A percentile compares a stretch with the other conserved stretches of the same genome.
phyloP scores from a whole-genome alignment of 2,329 filamentous ascomycete species.

The Camillea tinctor region DNA sequence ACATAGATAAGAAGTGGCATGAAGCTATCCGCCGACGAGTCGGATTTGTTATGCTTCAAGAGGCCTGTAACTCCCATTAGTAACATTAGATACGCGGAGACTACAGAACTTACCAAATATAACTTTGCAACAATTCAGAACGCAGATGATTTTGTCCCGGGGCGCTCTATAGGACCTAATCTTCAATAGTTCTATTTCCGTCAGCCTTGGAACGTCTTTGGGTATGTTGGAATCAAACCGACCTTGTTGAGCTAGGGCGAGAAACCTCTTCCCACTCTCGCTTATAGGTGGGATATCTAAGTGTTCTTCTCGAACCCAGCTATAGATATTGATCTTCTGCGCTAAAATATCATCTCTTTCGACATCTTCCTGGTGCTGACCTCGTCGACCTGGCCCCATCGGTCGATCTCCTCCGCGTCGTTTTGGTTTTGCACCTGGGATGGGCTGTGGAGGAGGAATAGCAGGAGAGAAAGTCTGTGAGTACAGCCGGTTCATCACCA shows the following conservation, averaged over 20 bases:
- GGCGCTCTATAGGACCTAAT: conserved; percentile 97
- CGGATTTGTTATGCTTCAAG: conserved; percentile 85
- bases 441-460: conserved; percentile 76
- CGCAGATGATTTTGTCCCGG: conserved; percentile 96
- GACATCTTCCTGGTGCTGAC: conserved; percentile 97
- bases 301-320: conserved; percentile 91
- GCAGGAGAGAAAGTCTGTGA: conserved; percentile 94
- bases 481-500: conserved; percentile 98
- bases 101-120: conserved; percentile 71
- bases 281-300: conserved; percentile 85
- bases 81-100: background rate
- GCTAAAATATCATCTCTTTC: conserved; percentile 94
- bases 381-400: conserved; percentile 78
- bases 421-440: conserved; percentile 66
- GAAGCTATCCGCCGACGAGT: conserved; percentile 95
- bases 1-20: conserved; percentile 95
- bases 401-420: conserved; percentile 66
- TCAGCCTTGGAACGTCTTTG: conserved; percentile 13
- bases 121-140: conserved; percentile 98
- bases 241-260: conserved; percentile 87
- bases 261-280: conserved; percentile 83
- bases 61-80: conserved; percentile 55
- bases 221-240: conserved; percentile 16
- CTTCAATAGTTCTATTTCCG: conserved; percentile 77
- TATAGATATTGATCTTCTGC: conserved; percentile 95